These are phyloP conservation scores for Penicillium paxilli DNA, from an alignment of 495 filamentous ascomycete species.

Conservation along the genomic window DNA sequence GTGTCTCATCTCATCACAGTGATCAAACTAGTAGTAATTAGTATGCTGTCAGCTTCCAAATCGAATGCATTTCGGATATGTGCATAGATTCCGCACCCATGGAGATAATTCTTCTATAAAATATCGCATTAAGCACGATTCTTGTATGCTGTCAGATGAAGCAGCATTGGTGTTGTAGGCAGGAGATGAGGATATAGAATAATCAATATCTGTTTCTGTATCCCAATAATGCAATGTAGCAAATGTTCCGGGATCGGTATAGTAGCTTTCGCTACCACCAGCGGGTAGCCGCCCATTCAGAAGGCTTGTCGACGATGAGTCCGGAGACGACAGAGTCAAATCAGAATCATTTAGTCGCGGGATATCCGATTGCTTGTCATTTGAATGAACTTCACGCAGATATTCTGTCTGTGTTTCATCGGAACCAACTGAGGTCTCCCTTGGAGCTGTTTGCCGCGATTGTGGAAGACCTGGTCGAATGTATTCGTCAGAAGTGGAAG, in stretches of 20 bases:
- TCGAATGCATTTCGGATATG: background rate
- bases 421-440: background rate
- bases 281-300: background rate
- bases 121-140: constrained; percentile 26
- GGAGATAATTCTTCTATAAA: constrained; percentile 31
- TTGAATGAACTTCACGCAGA: background rate
- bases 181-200: constrained; percentile 1
- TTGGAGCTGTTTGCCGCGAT: background rate
- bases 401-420: background rate
- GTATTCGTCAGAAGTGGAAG: background rate
- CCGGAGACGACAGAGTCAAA: background rate
- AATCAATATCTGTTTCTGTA: background rate
- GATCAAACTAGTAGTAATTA: constrained; percentile 32
- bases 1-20: constrained; percentile 25
- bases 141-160: constrained; percentile 8
- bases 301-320: background rate
- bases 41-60: background rate
- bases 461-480: background rate
- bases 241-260: background rate
- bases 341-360: background rate
- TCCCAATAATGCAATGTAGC: background rate
- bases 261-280: background rate
- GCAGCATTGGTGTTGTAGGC: background rate
- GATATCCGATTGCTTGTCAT: background rate
- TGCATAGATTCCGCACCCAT: constrained; percentile 18